Percentiles rank a stretch among this genome's conserved stretches.
phyloP scores from a whole-genome alignment of 2,329 filamentous ascomycete species.

The Penicillium sp. region DNA sequence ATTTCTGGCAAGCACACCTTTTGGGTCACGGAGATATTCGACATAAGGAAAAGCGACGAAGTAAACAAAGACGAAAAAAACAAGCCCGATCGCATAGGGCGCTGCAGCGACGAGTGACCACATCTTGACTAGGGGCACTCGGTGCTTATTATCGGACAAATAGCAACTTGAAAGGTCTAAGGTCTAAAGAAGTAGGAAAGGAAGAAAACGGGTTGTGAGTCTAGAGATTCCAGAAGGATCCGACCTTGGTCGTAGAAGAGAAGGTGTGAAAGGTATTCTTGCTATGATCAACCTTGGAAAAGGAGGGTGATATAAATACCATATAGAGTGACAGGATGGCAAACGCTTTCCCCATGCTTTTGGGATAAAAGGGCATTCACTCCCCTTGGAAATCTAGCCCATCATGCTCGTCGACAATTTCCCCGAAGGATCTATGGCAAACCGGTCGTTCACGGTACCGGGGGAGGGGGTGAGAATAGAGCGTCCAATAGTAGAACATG shows the following conservation, averaged over 20 bases:
- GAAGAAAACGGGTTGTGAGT: too few relatives aligned
- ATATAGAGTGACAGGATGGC: neutral
- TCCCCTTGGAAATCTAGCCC: slow-evolving; percentile 2
- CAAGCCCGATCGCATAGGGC: slow-evolving; percentile 25
- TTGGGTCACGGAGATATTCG: slow-evolving; percentile 29
- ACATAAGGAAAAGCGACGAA: slow-evolving; percentile 26
- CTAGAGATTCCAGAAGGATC: too few relatives aligned
- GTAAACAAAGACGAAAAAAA: slow-evolving; percentile 24
- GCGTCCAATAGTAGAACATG: slow-evolving; percentile 5
- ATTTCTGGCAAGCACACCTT: slow-evolving; percentile 18
- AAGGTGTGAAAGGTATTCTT: neutral
- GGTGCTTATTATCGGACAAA: too few relatives aligned
- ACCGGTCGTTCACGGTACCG: neutral
- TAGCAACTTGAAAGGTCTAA: too few relatives aligned
- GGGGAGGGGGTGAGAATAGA: neutral
- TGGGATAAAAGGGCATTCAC: neutral
- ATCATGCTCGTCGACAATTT: neutral
- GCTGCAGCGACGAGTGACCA: too few relatives aligned
- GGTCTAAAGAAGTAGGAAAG: too few relatives aligned
- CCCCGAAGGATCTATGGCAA: neutral
- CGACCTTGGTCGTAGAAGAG: too few relatives aligned
- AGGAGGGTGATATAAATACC: slow-evolving; percentile 5
- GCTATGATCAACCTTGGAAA: neutral
- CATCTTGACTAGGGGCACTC: too few relatives aligned
- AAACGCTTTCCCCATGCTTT: neutral